phyloP scores from a whole-genome alignment of 768 basidiomycete species.

The Amanita muscaria region DNA sequence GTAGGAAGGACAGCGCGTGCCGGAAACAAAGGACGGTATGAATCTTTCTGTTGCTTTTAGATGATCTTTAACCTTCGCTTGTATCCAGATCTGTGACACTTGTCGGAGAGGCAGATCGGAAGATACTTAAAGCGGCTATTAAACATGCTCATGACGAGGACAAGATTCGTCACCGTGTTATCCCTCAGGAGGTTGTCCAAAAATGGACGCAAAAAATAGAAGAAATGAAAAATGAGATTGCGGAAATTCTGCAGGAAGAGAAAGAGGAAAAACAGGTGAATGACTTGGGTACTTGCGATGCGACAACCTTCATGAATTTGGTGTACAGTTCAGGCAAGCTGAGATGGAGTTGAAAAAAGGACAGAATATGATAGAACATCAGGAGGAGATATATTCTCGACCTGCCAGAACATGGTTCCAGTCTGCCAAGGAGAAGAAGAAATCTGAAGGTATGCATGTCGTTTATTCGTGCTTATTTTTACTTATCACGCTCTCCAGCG shows the following conservation, averaged over 20 bases:
- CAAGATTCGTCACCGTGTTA: conserved; percentile 79
- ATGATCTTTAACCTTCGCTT: conserved; percentile 4
- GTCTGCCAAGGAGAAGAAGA: conserved; percentile 70
- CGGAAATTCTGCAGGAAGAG: conserved; percentile 80
- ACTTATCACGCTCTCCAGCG: conserved; percentile 31
- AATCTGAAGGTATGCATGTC: conserved; percentile 54
- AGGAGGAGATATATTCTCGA: conserved; percentile 84
- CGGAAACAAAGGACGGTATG: conserved; percentile 83
- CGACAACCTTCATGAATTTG: neutral
- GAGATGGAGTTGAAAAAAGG: conserved; percentile 97
- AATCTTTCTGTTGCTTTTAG: conserved; percentile 5
- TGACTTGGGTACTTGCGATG: neutral
- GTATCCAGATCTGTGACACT: conserved; percentile 81
- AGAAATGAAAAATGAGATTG: conserved; percentile 65
- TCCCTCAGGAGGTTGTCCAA: conserved; percentile 66
- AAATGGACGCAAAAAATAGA: conserved; percentile 67
- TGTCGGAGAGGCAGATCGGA: conserved; percentile 92
- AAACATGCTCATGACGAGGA: conserved; percentile 76
- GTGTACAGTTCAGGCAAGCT: conserved; percentile 64
- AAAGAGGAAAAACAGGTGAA: conserved; percentile 87
- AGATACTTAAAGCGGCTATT: conserved; percentile 92
- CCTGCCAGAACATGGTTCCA: conserved; percentile 99
- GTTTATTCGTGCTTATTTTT: neutral
- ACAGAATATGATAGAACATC: conserved; percentile 90
- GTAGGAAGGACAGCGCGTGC: conserved; percentile 97